phyloP scores from a whole-genome alignment of 2,329 filamentous ascomycete species.

The Fusarium staphyleae region DNA sequence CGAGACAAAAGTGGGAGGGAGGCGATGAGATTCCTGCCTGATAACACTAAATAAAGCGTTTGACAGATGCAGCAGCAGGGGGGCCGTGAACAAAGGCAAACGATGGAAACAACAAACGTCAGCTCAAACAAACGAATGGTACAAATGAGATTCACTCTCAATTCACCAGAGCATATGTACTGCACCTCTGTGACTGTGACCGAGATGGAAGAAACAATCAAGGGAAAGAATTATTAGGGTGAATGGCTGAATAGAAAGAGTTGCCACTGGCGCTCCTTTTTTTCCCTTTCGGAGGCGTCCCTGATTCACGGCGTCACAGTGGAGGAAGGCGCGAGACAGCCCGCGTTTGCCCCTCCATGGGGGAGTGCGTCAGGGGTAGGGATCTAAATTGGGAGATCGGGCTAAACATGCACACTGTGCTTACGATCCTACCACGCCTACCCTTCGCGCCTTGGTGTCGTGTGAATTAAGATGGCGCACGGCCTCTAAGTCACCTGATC shows the following conservation, averaged over 20 bases:
- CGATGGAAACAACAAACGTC: slow-evolving; percentile 4
- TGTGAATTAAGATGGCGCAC: background rate
- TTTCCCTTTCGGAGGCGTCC: slow-evolving; percentile 7
- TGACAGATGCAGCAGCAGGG: slow-evolving; percentile 13
- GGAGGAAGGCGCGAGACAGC: background rate
- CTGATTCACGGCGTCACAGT: slow-evolving; percentile 45
- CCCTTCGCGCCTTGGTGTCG: background rate
- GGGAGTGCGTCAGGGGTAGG: background rate
- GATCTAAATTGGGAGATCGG: background rate
- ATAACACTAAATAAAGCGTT: slow-evolving; percentile 34
- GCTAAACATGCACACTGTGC: slow-evolving; percentile 20
- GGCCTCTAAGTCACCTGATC: slow-evolving; percentile 42
- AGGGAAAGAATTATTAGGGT: slow-evolving; percentile 13
- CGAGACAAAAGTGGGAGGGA: background rate
- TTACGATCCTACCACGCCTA: background rate
- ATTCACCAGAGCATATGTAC: background rate
- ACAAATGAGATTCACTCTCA: background rate
- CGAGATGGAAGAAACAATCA: slow-evolving; percentile 11
- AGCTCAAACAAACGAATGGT: background rate
- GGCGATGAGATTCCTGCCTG: slow-evolving; percentile 20
- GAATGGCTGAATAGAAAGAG: slow-evolving; percentile 17
- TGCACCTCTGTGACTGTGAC: background rate
- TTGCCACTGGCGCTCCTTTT: slow-evolving; percentile 42
- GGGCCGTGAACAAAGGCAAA: slow-evolving; percentile 17
- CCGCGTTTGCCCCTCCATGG: too few relatives aligned